phyloP scores from a whole-genome alignment of 225 moss, liverwort and hornwort species.

The Bryum argenteum region DNA sequence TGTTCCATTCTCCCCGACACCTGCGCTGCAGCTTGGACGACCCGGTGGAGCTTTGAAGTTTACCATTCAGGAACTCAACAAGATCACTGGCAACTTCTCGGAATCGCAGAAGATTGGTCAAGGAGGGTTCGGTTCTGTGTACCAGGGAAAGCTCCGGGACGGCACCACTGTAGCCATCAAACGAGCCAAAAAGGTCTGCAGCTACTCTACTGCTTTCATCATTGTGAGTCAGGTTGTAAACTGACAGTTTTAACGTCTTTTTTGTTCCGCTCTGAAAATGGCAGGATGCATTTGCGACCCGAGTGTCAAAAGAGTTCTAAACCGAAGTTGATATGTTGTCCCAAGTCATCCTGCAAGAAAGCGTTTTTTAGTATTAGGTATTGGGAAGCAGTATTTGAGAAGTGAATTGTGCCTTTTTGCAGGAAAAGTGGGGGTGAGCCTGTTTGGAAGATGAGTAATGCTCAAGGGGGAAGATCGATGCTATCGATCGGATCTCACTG shows the following conservation, averaged over 20 bases:
- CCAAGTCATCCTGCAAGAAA: conserved; percentile 52
- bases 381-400: too few relatives aligned
- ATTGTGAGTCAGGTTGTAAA: too few relatives aligned
- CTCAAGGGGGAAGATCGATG: conserved; percentile 36
- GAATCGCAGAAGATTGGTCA: conserved; percentile 91
- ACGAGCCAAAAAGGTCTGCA: conserved; percentile 98
- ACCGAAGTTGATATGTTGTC: conserved; percentile 75
- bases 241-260: too few relatives aligned
- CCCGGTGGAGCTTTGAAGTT: conserved; percentile 66
- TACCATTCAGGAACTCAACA: conserved; percentile 80
- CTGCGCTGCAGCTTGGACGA: conserved; percentile 41
- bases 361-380: too few relatives aligned
- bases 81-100: too few relatives aligned
- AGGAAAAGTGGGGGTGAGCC: conserved; percentile 31
- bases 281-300: conserved; percentile 76
- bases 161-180: conserved; percentile 89
- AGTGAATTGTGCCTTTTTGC: neutral
- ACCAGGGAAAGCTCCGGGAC: conserved; percentile 84
- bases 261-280: too few relatives aligned
- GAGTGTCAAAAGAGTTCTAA: conserved; percentile 69
- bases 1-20: conserved; percentile 42
- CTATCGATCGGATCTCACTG: conserved; percentile 25
- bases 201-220: too few relatives aligned
- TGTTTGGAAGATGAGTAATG: conserved; percentile 38
- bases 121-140: conserved; percentile 93